Conservation (phyloP, 2,329 filamentous ascomycete species). For the Talaromyces piceae region DNA sequence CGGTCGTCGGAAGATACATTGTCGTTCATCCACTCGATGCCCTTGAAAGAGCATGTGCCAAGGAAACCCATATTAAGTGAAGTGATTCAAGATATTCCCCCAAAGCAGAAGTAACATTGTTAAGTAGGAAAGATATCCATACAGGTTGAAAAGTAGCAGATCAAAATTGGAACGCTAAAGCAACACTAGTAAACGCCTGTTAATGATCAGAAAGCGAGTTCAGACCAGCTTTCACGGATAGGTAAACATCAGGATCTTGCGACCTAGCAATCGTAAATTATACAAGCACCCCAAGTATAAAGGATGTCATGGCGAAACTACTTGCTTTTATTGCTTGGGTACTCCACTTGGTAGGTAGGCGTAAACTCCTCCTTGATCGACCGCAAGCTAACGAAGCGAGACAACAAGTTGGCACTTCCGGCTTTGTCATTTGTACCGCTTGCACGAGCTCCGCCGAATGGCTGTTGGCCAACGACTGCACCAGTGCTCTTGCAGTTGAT, state of each 20-base stretch:
- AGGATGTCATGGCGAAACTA: neutral
- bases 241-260: neutral
- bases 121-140: too few relatives aligned
- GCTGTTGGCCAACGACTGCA: conserved; percentile 65
- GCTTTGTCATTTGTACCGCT: conserved; percentile 70
- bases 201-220: neutral
- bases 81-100: too few relatives aligned
- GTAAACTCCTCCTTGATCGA: conserved; percentile 71
- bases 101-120: too few relatives aligned
- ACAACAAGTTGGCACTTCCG: conserved; percentile 56
- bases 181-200: neutral
- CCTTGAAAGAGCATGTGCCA: too few relatives aligned
- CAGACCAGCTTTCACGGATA: neutral
- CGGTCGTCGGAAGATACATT: too few relatives aligned
- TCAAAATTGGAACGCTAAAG: neutral
- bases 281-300: neutral
- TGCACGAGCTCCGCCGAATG: conserved; percentile 61
- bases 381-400: conserved; percentile 59
- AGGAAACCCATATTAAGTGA: too few relatives aligned
- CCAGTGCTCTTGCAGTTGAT: conserved; percentile 52
- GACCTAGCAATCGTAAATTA: neutral
- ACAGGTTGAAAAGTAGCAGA: too few relatives aligned
- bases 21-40: too few relatives aligned
- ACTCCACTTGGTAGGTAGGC: conserved; percentile 54
- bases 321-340: conserved; percentile 56